phyloP scores from a whole-genome alignment of 805 yeast genomes.

The Wickerhamomyces xylosicus region DNA sequence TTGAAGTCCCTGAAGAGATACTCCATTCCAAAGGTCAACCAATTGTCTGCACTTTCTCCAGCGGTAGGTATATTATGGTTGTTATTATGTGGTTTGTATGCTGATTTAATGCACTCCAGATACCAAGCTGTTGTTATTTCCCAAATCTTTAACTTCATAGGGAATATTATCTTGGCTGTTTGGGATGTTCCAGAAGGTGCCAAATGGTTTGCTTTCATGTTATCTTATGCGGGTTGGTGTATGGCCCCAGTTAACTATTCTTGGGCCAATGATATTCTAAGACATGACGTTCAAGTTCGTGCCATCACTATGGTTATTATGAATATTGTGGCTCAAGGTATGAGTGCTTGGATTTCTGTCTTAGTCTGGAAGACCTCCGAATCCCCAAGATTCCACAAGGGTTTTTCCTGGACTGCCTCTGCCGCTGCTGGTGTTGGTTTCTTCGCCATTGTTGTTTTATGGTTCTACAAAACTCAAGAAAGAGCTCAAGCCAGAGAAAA shows the following conservation, averaged over 20 bases:
- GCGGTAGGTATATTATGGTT: constrained; percentile 17
- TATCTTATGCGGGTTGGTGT: constrained; percentile 29
- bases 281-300: constrained; percentile 42
- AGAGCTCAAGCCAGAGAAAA: constrained; percentile 24
- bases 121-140: constrained; percentile 30
- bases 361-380: constrained; percentile 30
- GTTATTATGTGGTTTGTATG: constrained; percentile 4
- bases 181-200: constrained; percentile 44
- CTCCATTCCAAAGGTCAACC: constrained; percentile 27
- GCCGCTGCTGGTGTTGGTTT: constrained; percentile 21
- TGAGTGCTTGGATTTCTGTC: constrained; percentile 38
- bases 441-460: constrained; percentile 21
- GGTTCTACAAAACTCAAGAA: constrained; percentile 31
- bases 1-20: constrained; percentile 32
- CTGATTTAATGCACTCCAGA: constrained; percentile 30
- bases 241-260: constrained; percentile 48
- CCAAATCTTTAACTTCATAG: constrained; percentile 35
- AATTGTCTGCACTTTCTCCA: constrained; percentile 32
- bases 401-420: constrained; percentile 33
- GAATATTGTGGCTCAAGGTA: constrained; percentile 37
- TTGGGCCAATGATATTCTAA: constrained; percentile 50
- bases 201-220: constrained; percentile 39
- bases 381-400: constrained; percentile 44
- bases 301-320: constrained; percentile 39
- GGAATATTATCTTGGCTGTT: constrained; percentile 36